Conservation (phyloP, 2,329 filamentous ascomycete genomes). For the Plenodomus tracheiphilus region DNA sequence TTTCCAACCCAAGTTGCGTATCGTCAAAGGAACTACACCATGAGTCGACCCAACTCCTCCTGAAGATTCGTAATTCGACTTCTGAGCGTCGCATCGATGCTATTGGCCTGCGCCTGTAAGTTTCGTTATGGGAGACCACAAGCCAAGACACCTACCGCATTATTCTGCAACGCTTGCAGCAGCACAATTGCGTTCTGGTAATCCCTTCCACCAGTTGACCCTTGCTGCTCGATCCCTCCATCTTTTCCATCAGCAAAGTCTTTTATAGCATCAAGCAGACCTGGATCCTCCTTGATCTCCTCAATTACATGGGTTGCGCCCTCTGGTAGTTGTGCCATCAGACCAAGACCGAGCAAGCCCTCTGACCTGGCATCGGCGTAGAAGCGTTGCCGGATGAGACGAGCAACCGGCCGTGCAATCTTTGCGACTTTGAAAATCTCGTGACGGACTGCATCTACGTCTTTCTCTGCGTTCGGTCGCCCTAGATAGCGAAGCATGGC, state of each 20-base stretch:
- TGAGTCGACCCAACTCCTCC: conserved; percentile 24
- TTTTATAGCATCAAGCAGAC: conserved; percentile 37
- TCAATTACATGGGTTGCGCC: conserved; percentile 34
- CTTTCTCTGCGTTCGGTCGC: conserved; percentile 22
- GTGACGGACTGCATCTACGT: conserved; percentile 25
- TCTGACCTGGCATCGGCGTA: conserved; percentile 42
- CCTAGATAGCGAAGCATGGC: conserved; percentile 23
- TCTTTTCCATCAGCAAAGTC: conserved; percentile 36
- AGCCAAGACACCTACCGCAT: conserved; percentile 30
- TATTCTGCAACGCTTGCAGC: conserved; percentile 37
- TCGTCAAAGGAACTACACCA: conserved; percentile 13
- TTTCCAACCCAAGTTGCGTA: not conserved
- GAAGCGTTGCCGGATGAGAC: conserved; percentile 41
- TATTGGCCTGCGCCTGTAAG: conserved; percentile 23
- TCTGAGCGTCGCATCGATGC: conserved; percentile 27
- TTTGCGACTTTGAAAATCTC: conserved; percentile 33
- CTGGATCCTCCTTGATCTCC: conserved; percentile 32
- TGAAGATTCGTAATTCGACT: conserved; percentile 27
- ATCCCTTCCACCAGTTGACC: conserved; percentile 31
- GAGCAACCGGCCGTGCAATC: conserved; percentile 36
- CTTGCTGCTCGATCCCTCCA: conserved; percentile 24
- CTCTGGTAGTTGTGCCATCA: conserved; percentile 36
- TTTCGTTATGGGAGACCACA: conserved; percentile 2
- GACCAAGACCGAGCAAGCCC: conserved; percentile 39
- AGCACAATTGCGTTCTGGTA: conserved; percentile 43